These are phyloP conservation scores for Colletotrichum sp. DNA, from an alignment of 2,329 filamentous ascomycete genomes.

Conservation along the genomic window DNA sequence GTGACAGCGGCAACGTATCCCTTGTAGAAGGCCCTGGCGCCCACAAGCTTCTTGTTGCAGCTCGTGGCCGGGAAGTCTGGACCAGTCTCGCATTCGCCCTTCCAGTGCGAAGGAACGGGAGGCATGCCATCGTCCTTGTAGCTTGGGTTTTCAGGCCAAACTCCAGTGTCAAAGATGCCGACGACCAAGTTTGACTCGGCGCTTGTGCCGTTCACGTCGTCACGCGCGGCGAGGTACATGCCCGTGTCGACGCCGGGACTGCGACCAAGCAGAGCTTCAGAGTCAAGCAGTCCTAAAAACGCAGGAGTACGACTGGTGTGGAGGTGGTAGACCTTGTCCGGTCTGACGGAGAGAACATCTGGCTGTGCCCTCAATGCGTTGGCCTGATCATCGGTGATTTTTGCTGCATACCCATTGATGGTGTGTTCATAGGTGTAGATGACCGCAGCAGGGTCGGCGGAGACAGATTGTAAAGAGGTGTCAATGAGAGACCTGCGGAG, in stretches of 20 bases:
- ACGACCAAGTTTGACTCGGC: constrained; percentile 12
- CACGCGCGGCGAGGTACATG: neutral
- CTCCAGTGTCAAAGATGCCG: constrained; percentile 13
- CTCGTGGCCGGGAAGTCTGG: neutral
- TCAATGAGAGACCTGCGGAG: neutral
- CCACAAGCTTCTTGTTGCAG: constrained; percentile 21
- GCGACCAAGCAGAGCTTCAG: neutral
- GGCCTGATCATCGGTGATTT: constrained; percentile 9
- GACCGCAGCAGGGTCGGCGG: neutral
- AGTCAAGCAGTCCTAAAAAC: constrained; percentile 10
- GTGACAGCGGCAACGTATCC: neutral
- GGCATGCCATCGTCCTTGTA: constrained; percentile 10
- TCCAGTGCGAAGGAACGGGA: constrained; percentile 10
- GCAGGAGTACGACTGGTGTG: constrained; percentile 9
- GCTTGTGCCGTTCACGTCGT: neutral
- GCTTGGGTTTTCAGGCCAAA: constrained; percentile 20
- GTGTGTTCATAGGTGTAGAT: constrained; percentile 13
- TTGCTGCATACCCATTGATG: constrained; percentile 15
- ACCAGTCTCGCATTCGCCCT: constrained; percentile 8
- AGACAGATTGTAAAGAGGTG: neutral
- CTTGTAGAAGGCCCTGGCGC: constrained; percentile 12
- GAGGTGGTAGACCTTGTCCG: neutral
- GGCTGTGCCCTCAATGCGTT: neutral
- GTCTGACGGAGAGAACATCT: constrained; percentile 2
- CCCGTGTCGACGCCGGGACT: neutral